These are phyloP conservation scores for Lyophyllum decastes DNA, from an alignment of 768 basidiomycete species.

Conservation along the genomic window DNA sequence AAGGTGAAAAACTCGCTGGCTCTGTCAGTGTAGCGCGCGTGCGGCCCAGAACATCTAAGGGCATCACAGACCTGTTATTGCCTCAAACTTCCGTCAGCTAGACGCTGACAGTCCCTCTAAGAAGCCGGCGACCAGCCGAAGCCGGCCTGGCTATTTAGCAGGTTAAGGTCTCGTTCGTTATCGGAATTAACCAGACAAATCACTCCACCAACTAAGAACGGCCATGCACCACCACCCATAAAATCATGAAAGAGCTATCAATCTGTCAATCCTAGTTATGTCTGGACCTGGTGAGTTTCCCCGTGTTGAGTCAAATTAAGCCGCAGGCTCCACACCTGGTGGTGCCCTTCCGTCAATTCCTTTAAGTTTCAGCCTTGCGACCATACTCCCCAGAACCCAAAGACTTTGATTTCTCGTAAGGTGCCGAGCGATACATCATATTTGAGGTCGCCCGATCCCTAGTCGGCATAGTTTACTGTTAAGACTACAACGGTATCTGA, in stretches of 20 bases:
- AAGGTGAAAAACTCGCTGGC: slow-evolving; percentile 8
- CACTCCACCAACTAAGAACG: slow-evolving; percentile 91
- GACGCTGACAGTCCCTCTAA: no score
- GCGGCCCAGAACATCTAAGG: no score
- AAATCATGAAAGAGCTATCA: slow-evolving; percentile 74
- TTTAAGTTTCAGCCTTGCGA: slow-evolving; percentile 70
- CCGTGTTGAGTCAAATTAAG: slow-evolving; percentile 79
- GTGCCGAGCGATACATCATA: slow-evolving; percentile 13
- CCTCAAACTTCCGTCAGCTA: no score
- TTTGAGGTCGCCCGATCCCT: no score
- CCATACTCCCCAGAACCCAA: slow-evolving; percentile 38
- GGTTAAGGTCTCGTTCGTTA: slow-evolving; percentile 78
- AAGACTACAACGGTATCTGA: no score
- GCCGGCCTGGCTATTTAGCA: slow-evolving; percentile 20
- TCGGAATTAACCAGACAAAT: slow-evolving; percentile 98
- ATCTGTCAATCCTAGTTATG: slow-evolving; percentile 75
- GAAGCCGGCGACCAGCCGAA: no score
- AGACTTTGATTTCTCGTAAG: slow-evolving; percentile 43
- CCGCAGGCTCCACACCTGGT: slow-evolving; percentile 69
- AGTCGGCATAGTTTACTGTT: no score
- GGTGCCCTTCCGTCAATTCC: slow-evolving; percentile 85
- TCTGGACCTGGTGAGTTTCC: slow-evolving; percentile 77
- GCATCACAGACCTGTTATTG: no score
- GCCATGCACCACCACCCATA: slow-evolving; percentile 88
- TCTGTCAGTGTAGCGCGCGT: no score